Evolutionary conservation across 1,139 yeast species (phyloP).

Genomic region (Sporopachydermia cereana): DNA sequence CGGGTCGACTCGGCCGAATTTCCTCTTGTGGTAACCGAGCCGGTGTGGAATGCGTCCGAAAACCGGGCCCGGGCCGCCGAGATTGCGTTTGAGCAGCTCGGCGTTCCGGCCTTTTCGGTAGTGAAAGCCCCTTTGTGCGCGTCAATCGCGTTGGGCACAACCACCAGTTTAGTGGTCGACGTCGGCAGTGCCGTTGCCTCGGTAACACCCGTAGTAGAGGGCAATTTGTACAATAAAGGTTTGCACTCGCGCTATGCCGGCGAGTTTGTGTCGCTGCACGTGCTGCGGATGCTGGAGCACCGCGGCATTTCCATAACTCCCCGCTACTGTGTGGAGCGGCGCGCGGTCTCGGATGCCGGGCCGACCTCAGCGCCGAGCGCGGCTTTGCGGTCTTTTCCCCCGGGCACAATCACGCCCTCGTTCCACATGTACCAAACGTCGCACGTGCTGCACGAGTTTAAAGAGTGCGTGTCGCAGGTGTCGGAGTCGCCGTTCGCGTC

Average conservation of each 20-base stretch:
- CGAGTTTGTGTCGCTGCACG: conserved; percentile 20
- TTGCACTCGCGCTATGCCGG: conserved; percentile 25
- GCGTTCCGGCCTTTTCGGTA: conserved; percentile 56
- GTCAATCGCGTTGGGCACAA: conserved; percentile 55
- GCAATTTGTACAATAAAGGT: conserved; percentile 50
- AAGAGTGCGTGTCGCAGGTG: conserved; percentile 6
- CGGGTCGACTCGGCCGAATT: conserved; percentile 29
- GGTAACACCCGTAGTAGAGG: conserved; percentile 64
- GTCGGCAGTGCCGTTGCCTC: conserved; percentile 50
- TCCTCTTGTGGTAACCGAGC: conserved; percentile 58
- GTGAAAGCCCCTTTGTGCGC: conserved; percentile 63
- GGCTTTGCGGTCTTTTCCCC: conserved; percentile 58
- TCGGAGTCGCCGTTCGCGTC: conserved; percentile 6
- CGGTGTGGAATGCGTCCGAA: conserved; percentile 46
- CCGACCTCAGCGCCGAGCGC: conserved; percentile 31
- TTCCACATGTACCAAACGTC: conserved; percentile 6
- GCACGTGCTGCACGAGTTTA: conserved; percentile 6
- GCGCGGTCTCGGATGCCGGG: conserved; percentile 20
- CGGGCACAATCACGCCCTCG: conserved; percentile 33
- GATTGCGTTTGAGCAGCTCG: conserved; percentile 50
- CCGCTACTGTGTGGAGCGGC: conserved; percentile 21
- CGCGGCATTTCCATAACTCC: conserved; percentile 23
- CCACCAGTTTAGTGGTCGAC: conserved; percentile 59
- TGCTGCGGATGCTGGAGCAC: conserved; percentile 19
- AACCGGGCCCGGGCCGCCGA: conserved; percentile 42